Base-by-base conservation (phyloP, 2,329 filamentous ascomycete genomes). In the Talaromyces sp. region DNA sequence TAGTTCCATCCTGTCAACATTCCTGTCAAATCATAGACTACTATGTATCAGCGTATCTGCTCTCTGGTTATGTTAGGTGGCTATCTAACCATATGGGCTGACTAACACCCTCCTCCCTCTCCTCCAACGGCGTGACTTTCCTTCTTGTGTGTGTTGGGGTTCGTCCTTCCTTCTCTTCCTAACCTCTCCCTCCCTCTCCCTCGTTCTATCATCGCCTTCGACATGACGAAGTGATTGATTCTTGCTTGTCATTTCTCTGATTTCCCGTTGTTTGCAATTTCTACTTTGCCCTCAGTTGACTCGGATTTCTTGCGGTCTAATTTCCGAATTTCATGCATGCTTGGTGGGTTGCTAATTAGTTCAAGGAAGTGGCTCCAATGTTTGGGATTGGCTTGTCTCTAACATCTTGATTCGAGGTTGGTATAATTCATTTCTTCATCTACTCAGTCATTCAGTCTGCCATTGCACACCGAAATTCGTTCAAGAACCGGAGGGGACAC, bases 111-210 rank as follows among this genome's bases (percentile, higher is more conserved):
- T 22, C 49, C 49, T 40, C 34, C 54, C n/a, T 22, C 25, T 54
- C 49, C n/a, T 22, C 27, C 22, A 58, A 58, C 25, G 34, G 56
- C 56, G 34, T 43, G 38, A 59, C 56, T 59, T 59, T 38, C 36
- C 36, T 27, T 59, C n/a, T 29, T 45, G 56, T 59, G 22, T 36
- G 8, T 27, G 17, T 34, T 58, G 31, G n/a, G 34, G 22, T 38
- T 22, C 51, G 34, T 22, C 54, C 22, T 58, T 43, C 36, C 8
- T 15, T n/a, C n/a, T 43, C 56, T 31, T 15, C 34, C 17, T 13
- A 2, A 36, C 15, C 29, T 56, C 51, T 22, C 17, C n/a, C n/a
- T 38, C 11, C n/a, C 11, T 36, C 31, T 38, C 5, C 31, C 53
- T 25, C 6, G 19, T 36, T 38, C 29, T 8, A 19, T 54, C 29